Base-by-base conservation (phyloP, 768 basidiomycete species). In the Cyclocybe cylindracea region DNA sequence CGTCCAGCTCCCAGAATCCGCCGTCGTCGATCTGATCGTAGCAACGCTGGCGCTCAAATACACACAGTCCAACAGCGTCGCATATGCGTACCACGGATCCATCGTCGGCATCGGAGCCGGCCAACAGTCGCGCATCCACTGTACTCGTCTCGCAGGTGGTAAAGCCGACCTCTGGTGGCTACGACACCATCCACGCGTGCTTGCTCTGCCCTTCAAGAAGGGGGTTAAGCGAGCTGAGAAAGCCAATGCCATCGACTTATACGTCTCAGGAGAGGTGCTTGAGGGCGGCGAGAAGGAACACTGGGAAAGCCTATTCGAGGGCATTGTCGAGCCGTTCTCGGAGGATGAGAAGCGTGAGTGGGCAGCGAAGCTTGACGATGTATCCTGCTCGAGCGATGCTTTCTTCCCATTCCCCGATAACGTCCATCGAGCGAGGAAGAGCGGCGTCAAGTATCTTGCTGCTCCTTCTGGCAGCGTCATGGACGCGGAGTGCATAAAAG, bases 131-230 rank as follows among this genome's bases (percentile, higher is more conserved):
- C 91, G 97, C 37, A 99, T 99, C 65, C 97, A 99, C 77, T 99
- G 97, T 75, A 99, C 97, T 11, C 91, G 97, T 31, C 86, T 99
- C 40, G 97, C 97, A 2, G 97, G 97, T 3, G 84, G 87, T 46
- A 98, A 99, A 73, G 94, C 96, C n/a, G 97, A 99, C 73, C 80
- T 94, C 58, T 99, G 97, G 97, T 98, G 97, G 96, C 80, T 98
- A 49, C 87, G 97, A 10, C 94, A 98, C 75, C 94, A 98, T 73
- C 88, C 95, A 1, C 87, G 90, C 41, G 96, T 97, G 39, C 87
- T 98, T 55, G 77, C 80, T 3, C 83, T 99, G 18, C 91, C 96
- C 2, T 99, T 98, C 83, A 98, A 96, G 68, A 94, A 94, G 66
- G 95, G 95, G 39, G 87, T 92, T 60, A 98, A 98, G 79, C 87